Evolutionary conservation across 1,139 yeast species (phyloP), one percentile per base, ranked within the genome.

Genomic region (Blastobotrys persicus): DNA sequence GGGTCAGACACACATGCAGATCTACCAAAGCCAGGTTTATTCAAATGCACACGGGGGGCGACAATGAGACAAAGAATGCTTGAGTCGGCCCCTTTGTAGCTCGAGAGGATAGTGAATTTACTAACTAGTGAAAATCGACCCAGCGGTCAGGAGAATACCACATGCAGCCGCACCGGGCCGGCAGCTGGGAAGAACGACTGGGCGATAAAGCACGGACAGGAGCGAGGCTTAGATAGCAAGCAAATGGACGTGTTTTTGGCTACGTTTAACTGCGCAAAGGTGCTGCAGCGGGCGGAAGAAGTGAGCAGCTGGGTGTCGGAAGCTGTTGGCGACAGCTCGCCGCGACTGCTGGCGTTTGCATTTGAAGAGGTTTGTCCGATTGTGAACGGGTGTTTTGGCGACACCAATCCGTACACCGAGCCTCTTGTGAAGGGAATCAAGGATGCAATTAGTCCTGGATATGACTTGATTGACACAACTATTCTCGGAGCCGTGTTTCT

Each of bases 301-400:
- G 53, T 46, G 41, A 3, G 41, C 4, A 2, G 4, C 12, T 23
- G 20, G 23, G 28, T 44, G 20, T 31, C 40, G 11, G 26, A 42
- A 2, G 42, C 42, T 5, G 35, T 44, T 7, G 46, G 51, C 20
- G 42, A 41, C 26, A 19, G 50, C 14, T 31, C 41, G 5, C 45
- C 42, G 0, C 72, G 72, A 32, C 55, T 86, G 9, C 76, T 79
- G 49, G 88, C 78, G 0, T 76, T 87, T 61, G 94, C 88, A 1
- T 76, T 88, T 47, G 89, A 89, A 64, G 97, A 89, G 63, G 64
- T 86, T 28, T 78, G 88, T 40, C 70, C 85, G 1, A 73, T 85
- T 1, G 63, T 84, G 60, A 85, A 85, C 46, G 85, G 88, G 1
- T 73, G 85, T 6, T 77, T 80, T 48, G 67, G 68, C 1, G 64